A percentile compares a stretch with the other conserved stretches of the same genome.
Conservation (phyloP, 257 asterid genomes). For the Agastache rugosa region DNA sequence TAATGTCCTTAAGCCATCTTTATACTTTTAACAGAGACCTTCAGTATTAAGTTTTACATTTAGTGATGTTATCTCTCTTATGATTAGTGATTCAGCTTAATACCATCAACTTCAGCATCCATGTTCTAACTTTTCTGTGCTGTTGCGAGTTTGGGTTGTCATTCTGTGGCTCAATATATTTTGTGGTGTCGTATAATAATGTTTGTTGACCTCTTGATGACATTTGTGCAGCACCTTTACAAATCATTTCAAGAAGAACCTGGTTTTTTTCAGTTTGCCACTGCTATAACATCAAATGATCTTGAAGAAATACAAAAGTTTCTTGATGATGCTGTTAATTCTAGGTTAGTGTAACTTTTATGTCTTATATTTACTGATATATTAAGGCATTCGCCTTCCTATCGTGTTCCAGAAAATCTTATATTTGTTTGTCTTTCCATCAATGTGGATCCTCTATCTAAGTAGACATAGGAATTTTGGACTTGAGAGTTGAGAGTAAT, state of each 20-base stretch:
- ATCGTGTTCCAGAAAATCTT: conserved; percentile 1
- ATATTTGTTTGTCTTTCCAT: neutral
- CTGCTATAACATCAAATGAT: conserved; percentile 84
- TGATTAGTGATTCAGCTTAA: conserved; percentile 14
- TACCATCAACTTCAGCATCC: conserved; percentile 23
- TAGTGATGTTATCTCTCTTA: conserved; percentile 20
- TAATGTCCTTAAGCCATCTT: conserved; percentile 6
- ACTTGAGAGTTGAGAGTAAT: neutral
- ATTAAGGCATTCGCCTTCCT: conserved; percentile 7
- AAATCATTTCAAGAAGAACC: conserved; percentile 82
- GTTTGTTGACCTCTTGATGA: conserved; percentile 30
- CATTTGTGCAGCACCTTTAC: conserved; percentile 78
- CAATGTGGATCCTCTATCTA: conserved; percentile 6
- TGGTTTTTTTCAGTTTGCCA: conserved; percentile 81
- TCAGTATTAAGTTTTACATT: neutral
- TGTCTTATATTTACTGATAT: conserved; percentile 17
- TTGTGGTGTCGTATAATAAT: conserved; percentile 29
- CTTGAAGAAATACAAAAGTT: conserved; percentile 92
- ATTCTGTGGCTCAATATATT: conserved; percentile 20
- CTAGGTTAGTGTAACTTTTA: conserved; percentile 55
- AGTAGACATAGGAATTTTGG: neutral
- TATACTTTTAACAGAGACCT: conserved; percentile 2
- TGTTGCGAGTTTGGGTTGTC: conserved; percentile 19
- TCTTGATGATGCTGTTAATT: conserved; percentile 86
- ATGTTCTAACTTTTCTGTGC: conserved; percentile 9